phyloP scores from a whole-genome alignment of 805 yeast species.

The Wickerhamomyces bisporus region DNA sequence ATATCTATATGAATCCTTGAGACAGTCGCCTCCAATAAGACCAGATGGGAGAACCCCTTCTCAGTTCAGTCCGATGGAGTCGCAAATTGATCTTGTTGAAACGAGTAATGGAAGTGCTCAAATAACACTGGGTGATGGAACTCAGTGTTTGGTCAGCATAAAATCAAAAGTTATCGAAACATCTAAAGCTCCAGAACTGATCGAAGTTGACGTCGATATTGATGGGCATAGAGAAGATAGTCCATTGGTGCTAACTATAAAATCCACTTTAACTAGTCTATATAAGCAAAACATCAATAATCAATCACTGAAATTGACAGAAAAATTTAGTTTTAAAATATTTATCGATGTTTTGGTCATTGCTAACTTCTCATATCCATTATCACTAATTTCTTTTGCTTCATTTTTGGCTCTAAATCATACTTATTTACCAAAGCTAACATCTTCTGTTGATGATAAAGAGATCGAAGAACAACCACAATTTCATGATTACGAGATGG shows the following conservation, averaged over 20 bases:
- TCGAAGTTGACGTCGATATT: slow-evolving; percentile 78
- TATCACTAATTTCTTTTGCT: slow-evolving; percentile 75
- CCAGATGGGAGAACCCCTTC: slow-evolving; percentile 77
- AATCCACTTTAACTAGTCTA: slow-evolving; percentile 53
- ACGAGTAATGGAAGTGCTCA: slow-evolving; percentile 91
- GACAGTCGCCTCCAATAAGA: slow-evolving; percentile 55
- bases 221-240: slow-evolving; percentile 79
- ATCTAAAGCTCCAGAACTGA: slow-evolving; percentile 38
- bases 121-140: slow-evolving; percentile 80
- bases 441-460: slow-evolving; percentile 60
- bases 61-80: slow-evolving; percentile 85
- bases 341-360: slow-evolving; percentile 77
- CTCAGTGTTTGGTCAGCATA: slow-evolving; percentile 88
- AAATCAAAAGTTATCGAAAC: slow-evolving; percentile 74
- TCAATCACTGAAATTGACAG: slow-evolving; percentile 54
- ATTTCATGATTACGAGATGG: slow-evolving; percentile 81
- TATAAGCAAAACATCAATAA: slow-evolving; percentile 49
- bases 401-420: slow-evolving; percentile 76
- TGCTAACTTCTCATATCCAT: slow-evolving; percentile 74
- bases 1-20: slow-evolving; percentile 70
- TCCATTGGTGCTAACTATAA: slow-evolving; percentile 55
- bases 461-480: slow-evolving; percentile 82
- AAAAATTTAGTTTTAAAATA: slow-evolving; percentile 70
- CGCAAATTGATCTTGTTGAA: slow-evolving; percentile 75
- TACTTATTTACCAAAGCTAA: slow-evolving; percentile 67